phyloP scores from a whole-genome alignment of 1,284 basidiomycete species.

The Phylloporus sp. region DNA sequence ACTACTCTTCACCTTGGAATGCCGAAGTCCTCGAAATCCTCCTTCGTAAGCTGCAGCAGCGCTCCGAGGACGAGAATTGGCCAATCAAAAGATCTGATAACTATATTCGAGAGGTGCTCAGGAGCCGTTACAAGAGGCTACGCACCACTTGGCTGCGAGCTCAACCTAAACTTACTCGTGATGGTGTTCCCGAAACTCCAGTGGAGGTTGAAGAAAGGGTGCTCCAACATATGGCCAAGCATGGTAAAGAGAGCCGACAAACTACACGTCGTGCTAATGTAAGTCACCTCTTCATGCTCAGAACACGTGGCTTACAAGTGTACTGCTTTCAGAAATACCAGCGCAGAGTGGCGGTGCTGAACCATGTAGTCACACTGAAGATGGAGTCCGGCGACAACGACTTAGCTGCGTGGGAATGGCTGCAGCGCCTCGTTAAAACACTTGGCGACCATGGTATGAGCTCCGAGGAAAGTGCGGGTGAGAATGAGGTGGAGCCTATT shows the following conservation, averaged over 20 bases:
- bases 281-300: neutral
- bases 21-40: neutral
- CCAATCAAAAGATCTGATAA: neutral
- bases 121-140: neutral
- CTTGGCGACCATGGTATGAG: constrained; percentile 9
- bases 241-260: neutral
- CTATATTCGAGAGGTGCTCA: neutral
- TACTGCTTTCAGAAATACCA: neutral
- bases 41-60: neutral
- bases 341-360: neutral
- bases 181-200: neutral
- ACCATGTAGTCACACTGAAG: neutral
- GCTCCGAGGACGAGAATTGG: neutral
- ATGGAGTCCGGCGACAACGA: neutral
- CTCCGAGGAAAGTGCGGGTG: constrained; percentile 4
- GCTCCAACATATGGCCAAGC: neutral
- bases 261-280: neutral
- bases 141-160: neutral
- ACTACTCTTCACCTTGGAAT: neutral
- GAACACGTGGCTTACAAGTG: too few relatives aligned
- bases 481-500: neutral
- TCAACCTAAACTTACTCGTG: neutral
- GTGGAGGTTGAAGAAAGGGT: neutral
- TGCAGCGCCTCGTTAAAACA: neutral
- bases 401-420: neutral